phyloP scores from a whole-genome alignment of 1,284 basidiomycete genomes.

The Ustilago hordei region DNA sequence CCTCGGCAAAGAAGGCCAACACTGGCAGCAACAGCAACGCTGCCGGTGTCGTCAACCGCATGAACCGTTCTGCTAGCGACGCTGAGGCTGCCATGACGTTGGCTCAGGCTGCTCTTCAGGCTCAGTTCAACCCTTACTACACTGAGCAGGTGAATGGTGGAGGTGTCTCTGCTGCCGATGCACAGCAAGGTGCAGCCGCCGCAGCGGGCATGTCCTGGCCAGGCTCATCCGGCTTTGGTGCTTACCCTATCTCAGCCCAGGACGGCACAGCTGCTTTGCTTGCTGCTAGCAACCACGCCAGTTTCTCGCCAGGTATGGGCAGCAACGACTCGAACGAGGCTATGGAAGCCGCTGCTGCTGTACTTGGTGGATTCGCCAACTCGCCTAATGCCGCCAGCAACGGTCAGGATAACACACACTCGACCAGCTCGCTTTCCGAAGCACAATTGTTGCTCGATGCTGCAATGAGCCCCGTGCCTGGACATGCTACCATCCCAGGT shows the following conservation, averaged over 20 bases:
- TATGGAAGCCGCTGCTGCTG: conserved; percentile 51
- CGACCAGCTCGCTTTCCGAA: conserved; percentile 44
- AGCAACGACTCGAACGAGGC: conserved; percentile 55
- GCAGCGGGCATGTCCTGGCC: conserved; percentile 32
- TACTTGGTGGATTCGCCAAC: conserved; percentile 51
- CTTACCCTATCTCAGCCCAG: conserved; percentile 47
- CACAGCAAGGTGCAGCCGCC: conserved; percentile 14
- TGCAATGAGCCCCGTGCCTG: conserved; percentile 52
- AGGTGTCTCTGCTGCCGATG: conserved; percentile 8
- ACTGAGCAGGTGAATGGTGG: conserved; percentile 38
- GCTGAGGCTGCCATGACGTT: conserved; percentile 61
- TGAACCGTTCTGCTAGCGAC: conserved; percentile 57
- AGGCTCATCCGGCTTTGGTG: conserved; percentile 24
- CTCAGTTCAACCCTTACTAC: conserved; percentile 55
- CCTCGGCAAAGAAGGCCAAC: conserved; percentile 46
- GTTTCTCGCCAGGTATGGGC: conserved; percentile 47
- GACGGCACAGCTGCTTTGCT: conserved; percentile 48
- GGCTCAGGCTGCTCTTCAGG: conserved; percentile 56
- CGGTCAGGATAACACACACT: conserved; percentile 21
- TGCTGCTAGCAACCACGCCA: conserved; percentile 49
- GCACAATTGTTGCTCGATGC: conserved; percentile 53
- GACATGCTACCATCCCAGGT: conserved; percentile 41
- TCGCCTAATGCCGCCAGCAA: conserved; percentile 18
- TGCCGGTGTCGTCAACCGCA: conserved; percentile 38
- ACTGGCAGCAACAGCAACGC: conserved; percentile 48